Conservation (phyloP, 2,329 filamentous ascomycete genomes). For the Pseudocercospora pini-densiflorae region DNA sequence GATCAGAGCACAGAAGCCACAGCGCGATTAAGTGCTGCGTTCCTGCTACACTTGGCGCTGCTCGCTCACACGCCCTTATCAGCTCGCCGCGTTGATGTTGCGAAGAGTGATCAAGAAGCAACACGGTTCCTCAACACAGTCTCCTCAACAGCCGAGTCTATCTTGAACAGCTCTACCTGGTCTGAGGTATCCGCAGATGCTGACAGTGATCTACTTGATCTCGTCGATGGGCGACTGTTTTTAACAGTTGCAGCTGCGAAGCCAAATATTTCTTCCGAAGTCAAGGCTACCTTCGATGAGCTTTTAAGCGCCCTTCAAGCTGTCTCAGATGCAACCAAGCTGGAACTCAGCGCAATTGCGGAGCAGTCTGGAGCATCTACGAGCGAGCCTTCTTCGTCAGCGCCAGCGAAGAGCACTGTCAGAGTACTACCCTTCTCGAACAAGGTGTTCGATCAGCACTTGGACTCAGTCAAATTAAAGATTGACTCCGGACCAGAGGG, state of each 20-base stretch:
- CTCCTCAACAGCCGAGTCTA: slow-evolving; percentile 40
- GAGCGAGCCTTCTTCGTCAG: not conserved
- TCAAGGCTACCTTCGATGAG: slow-evolving; percentile 30
- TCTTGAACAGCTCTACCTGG: slow-evolving; percentile 42
- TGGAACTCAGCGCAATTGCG: slow-evolving; percentile 5
- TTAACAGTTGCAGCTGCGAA: slow-evolving; percentile 28
- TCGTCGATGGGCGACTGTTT: slow-evolving; percentile 60
- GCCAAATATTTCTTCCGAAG: slow-evolving; percentile 22
- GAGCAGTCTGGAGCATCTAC: not conserved
- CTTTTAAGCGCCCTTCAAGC: slow-evolving; percentile 30
- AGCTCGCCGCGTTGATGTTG: slow-evolving; percentile 32
- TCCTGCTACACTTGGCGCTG: slow-evolving; percentile 39
- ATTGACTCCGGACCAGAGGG: slow-evolving; percentile 42
- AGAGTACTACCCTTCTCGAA: slow-evolving; percentile 54
- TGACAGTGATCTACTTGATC: slow-evolving; percentile 56
- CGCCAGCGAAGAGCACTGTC: slow-evolving; percentile 22
- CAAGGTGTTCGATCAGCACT: slow-evolving; percentile 53
- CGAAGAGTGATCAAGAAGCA: slow-evolving; percentile 16
- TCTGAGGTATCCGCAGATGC: slow-evolving; percentile 26
- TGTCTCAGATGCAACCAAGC: slow-evolving; percentile 7
- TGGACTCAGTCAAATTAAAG: slow-evolving; percentile 49
- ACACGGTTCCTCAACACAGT: slow-evolving; percentile 39
- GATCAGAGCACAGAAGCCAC: slow-evolving; percentile 6
- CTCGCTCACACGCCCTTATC: slow-evolving; percentile 38
- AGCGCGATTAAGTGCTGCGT: slow-evolving; percentile 27